Conservation (phyloP, 441 rosid species). For the Isatis lusitanica region DNA sequence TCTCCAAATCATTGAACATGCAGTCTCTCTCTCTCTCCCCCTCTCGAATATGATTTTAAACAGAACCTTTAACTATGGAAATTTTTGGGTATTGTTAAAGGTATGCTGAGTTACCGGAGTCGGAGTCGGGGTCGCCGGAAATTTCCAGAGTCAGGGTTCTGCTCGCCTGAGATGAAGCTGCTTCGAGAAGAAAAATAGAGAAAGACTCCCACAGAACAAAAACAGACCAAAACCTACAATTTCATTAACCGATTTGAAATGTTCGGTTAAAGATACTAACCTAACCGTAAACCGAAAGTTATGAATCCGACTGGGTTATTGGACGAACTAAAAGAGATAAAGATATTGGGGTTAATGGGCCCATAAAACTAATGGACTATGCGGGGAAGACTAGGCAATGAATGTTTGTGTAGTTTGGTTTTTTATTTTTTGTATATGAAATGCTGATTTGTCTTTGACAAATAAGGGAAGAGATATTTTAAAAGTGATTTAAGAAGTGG, state of each 20-base stretch:
- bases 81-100: too few species aligned
- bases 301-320: neutral
- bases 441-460: neutral
- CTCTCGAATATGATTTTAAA: too few species aligned
- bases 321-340: neutral
- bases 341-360: neutral
- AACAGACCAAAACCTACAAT: neutral
- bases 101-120: too few species aligned
- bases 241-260: neutral
- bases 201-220: neutral
- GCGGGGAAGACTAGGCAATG: neutral
- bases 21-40: too few species aligned
- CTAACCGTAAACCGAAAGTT: neutral
- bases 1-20: too few species aligned
- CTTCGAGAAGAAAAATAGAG: neutral
- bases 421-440: neutral
- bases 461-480: neutral
- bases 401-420: neutral
- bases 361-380: neutral
- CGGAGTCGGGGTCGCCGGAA: neutral
- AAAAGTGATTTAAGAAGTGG: neutral
- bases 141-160: neutral
- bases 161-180: slow-evolving; percentile 5
- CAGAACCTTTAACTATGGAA: too few species aligned
- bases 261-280: neutral